Base-by-base conservation (phyloP, 257 asterid species). In the Nicotiana paniculata region DNA sequence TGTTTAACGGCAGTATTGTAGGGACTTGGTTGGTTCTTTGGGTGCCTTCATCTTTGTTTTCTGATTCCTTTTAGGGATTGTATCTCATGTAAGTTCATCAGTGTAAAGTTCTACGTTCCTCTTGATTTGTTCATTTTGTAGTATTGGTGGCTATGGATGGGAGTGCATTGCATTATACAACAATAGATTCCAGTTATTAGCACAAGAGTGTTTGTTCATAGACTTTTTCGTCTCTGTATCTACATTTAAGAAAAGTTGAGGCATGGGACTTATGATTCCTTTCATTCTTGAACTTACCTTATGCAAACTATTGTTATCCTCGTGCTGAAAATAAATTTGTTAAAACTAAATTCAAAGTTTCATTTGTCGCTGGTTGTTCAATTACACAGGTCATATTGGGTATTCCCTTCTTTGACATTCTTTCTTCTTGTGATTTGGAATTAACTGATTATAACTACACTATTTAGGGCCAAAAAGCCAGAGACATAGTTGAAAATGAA, bases 1-100 rank as follows among this genome's bases (percentile, higher is more conserved):
- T 86, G 87, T 87, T 83, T 83, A 82, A 51, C 80, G 81, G 84
- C 37, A 64, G 81, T 70, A 66, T 69, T 83, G 58, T 84, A 81
- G 82, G 81, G 86, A 82, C 69, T 61, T 72, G 43, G 48, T 43
- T 82, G 81, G 39, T 68, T 83, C 62, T 80, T 26, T 82, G 46
- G 81, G 65, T 46, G 67, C n/a, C 80, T 37, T 53, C 51, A 3
- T 35, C 17, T 21, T 2, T 43, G 4, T 13, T 59, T 37, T 83
- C 59, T 0, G 17, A 79, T 62, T 79, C 11, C 72, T 79, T 79
- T 65, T 35, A 79, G 57, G 82, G 26, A 24, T 79, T 79, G 82
- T 15, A 13, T 43, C 82, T 77, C 72, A 0, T 59, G 82, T 62
- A 39, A 59, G 82, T 15, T 79, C 62, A 79, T 21, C 59, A 65